phyloP scores from a whole-genome alignment of 1,139 yeast species.

The Suzukiozyma palmioleophila region DNA sequence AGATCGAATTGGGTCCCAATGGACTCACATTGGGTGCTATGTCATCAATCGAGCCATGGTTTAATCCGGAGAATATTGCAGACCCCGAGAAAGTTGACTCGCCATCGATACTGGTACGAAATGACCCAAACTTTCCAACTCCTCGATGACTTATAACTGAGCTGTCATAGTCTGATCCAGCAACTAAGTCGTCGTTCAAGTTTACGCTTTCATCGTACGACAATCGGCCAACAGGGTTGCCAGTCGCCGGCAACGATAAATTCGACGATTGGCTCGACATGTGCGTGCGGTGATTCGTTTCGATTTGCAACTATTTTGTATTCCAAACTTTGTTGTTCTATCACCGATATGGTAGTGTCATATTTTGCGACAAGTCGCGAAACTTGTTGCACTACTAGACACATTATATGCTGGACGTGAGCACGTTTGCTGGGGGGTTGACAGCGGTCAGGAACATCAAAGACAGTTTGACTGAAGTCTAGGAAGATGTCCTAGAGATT shows the following conservation, averaged over 20 bases:
- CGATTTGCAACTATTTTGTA: too few relatives aligned
- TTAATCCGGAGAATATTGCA: conserved; percentile 18
- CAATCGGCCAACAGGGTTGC: conserved; percentile 9
- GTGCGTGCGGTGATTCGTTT: neutral
- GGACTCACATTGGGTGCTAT: conserved; percentile 37
- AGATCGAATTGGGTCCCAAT: conserved; percentile 75
- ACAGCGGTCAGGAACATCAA: too few relatives aligned
- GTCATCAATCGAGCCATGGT: conserved; percentile 17
- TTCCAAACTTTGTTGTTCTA: neutral
- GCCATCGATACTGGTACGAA: conserved; percentile 34
- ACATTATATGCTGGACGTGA: too few relatives aligned
- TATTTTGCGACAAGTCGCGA: neutral
- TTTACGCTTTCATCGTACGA: conserved; percentile 31
- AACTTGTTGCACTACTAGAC: too few relatives aligned
- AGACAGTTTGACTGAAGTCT: too few relatives aligned
- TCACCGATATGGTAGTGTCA: neutral
- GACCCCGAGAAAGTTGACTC: conserved; percentile 32
- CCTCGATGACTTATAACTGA: conserved; percentile 6
- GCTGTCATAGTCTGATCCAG: conserved; percentile 20
- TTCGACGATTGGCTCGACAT: conserved; percentile 3
- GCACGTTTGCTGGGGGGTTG: neutral
- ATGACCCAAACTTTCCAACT: conserved; percentile 16
- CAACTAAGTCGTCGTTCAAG: conserved; percentile 38
- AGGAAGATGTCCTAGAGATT: too few relatives aligned
- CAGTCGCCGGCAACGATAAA: neutral